Evolutionary conservation across 2,329 filamentous ascomycete genomes (phyloP), one percentile per base, ranked within the genome.

Genomic region (Fusarium verrucosum): DNA sequence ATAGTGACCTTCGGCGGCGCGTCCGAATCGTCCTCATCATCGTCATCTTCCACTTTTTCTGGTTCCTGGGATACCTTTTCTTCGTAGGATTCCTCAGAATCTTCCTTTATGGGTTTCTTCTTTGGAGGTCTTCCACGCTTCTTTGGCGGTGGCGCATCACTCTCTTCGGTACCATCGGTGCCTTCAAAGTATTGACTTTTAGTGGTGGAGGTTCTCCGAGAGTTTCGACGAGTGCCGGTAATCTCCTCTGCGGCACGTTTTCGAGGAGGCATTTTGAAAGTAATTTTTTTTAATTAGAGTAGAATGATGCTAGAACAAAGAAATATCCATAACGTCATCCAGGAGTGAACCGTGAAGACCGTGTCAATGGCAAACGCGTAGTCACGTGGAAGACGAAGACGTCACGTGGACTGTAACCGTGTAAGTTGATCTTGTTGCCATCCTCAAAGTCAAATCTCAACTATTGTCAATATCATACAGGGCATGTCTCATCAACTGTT

Each of bases 161-260:
- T 63, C 7, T 65, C 64, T 7, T 72, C 62, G 8, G 62, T 56
- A 35, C 57, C 65, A 26, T 61, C 45, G 35, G 52, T 65, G 46
- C 59, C 71, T 55, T 84, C 83, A 68, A 85, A 85, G 70, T 86
- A 86, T 17, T 73, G 75, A 74, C 83, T 86, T 75, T 79, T 85
- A 23, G 78, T 79, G 70, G 75, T 79, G 17, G 78, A 78, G 33
- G 82, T 70, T 40, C 84, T 83, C 20, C 76, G 70, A 7, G 84
- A 86, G 46, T 80, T 78, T n/a, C 82, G 79, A 17, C 81, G 80
- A 14, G 74, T 62, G 52, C 75, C 71, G 20, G 70, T 68, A 7
- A 68, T 54, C 5, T 73, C 60, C 14, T 73, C 74, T 8, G 73
- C 72, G 11, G 77, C 68, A 49, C 78, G 76, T 56, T 83, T 83